Base-by-base conservation (phyloP, 1,284 basidiomycete genomes). In the Pyrrhoderma lamaoense region DNA sequence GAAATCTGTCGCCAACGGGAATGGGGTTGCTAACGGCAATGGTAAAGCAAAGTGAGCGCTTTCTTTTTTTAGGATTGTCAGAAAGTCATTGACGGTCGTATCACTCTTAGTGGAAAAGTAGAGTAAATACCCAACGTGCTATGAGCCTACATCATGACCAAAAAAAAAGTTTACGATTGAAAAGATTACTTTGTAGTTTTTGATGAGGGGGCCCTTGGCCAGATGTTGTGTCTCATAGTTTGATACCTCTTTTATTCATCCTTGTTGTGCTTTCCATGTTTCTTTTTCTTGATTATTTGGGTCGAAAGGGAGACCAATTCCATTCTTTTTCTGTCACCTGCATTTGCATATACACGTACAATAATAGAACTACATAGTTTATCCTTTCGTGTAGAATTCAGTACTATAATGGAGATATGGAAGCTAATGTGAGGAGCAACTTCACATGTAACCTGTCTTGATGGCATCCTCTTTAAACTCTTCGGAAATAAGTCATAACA, bases 1-100 rank as follows among this genome's bases (percentile, higher is more conserved):
- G 65, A 73, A 67, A 56, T 54, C 65, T 16, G 43, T 63, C 38
- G 55, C 58, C 34, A 67, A 68, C 52, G 69, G 68, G 56, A 75
- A 71, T 58, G 57, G 60, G 39, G 47, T 54, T 19, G 56, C 52
- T 9, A 61, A 62, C 51, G 61, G 60, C 34, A 62, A 65, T 51
- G 65, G 57, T 44, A 47, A 56, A 23, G 60, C 57, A 7, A 69
- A 72, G 34, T 64, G 66, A 25, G 60, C 46, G 22, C 34, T 49
- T 43, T 19, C 8, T 19, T 9, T 21, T 37, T n/a, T 18, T 40
- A 5, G 8, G 27, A 25, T 2, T 8, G 8, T 8, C 14, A 13
- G 37, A n/a, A n/a, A n/a, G n/a, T n/a, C n/a, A 7, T 34, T 37
- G 18, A 47, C 19, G 18, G 23, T 35, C 39, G 40, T 19, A 37